Evolutionary conservation across 352 stramenopile genomes (phyloP), one percentile per base, ranked within the genome.

Genomic region (Globisporangium viniferum): DNA sequence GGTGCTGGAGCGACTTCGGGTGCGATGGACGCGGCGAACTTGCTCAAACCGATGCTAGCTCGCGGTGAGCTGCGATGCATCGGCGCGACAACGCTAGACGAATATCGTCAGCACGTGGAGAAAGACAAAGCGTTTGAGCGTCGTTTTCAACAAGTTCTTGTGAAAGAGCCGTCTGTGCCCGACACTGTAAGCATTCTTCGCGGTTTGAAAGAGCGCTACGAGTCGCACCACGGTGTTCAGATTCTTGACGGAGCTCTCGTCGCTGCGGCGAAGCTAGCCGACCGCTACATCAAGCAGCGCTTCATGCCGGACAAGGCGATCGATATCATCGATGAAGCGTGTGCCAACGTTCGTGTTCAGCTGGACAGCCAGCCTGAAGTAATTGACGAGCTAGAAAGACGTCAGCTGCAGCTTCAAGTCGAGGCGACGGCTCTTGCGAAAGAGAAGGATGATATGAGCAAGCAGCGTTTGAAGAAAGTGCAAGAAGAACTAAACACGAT

Each of bases 91-190:
- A 99, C 98, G 2, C 53, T 98, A 10, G 95, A 99, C 60, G 98
- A 99, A 76, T 99, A 99, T 75, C 88, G 95, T 7, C 80, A 99
- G 71, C 89, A 99, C 72, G 97, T 99, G 62, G 97, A 99, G 77
- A 99, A 99, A 76, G 98, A 99, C 79, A 88, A 94, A 33, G 97
- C 97, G 0, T 98, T 99, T 60, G 97, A 99, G 70, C 81, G 97
- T 41, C 92, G 98, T 39, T 99, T 99, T 75, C 98, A 99, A 77
- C 90, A 98, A 62, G 95, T 99, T 2, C 59, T 89, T 3, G 95
- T 99, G 12, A 88, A 87, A 39, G 97, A 99, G 62, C 97, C 97
- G 5, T 93, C 78, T 4, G 95, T 99, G 0, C 80, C 97, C 35
- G 92, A 98, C 62, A 99, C 97, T 0, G 89, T 99, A 54, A 96